Conservation (phyloP, 2,329 filamentous ascomycete genomes). For the Drechslerella stenobrocha region DNA sequence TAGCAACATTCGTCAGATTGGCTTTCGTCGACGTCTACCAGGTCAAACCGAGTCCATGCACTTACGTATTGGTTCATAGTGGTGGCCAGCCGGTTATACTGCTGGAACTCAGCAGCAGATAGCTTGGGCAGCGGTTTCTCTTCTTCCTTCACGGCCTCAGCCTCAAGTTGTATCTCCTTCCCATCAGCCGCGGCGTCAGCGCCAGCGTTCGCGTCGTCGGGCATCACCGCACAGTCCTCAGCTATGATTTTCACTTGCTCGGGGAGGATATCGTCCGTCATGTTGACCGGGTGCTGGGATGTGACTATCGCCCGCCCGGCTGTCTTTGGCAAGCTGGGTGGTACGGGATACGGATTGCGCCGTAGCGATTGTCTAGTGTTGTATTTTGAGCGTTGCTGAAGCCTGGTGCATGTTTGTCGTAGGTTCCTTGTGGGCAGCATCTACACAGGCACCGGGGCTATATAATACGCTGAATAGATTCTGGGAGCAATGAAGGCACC, state of each 20-base stretch:
- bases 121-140: slow-evolving; percentile 62
- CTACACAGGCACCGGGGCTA: background rate
- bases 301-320: background rate
- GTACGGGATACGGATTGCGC: background rate
- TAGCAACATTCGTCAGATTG: background rate
- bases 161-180: slow-evolving; percentile 6
- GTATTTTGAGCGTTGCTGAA: slow-evolving; percentile 39
- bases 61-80: slow-evolving; percentile 73
- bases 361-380: slow-evolving; percentile 1
- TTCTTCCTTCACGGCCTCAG: slow-evolving; percentile 8
- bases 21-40: background rate
- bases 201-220: slow-evolving; percentile 3
- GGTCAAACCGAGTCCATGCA: slow-evolving; percentile 32
- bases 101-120: slow-evolving; percentile 67
- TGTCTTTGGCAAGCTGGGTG: background rate
- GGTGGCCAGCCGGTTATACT: slow-evolving; percentile 73
- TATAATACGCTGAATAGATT: background rate
- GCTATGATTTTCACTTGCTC: slow-evolving; percentile 27
- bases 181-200: background rate
- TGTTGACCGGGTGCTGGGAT: background rate
- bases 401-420: background rate
- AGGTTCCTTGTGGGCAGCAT: slow-evolving; percentile 6
- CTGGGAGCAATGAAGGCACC: background rate
- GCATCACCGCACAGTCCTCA: slow-evolving; percentile 23
- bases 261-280: slow-evolving; percentile 28